Percentiles rank a stretch among this genome's conserved stretches.
These are phyloP conservation scores for Podila verticillata DNA, from an alignment of 192 early-diverging fungal species.

Conservation along the genomic window DNA sequence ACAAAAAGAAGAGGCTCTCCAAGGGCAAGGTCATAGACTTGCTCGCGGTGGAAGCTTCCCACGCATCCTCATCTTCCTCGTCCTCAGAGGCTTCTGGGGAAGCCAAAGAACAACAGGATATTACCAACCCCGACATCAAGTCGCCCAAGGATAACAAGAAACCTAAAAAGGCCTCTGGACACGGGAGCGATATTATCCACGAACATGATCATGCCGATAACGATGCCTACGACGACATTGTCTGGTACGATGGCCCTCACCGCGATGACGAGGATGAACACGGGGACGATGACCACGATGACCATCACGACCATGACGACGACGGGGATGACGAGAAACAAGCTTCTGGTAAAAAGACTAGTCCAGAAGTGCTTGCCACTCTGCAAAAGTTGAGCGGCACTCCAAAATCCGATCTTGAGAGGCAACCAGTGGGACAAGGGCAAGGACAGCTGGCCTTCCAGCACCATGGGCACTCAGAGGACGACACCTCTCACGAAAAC, in stretches of 20 bases:
- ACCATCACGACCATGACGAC: constrained; percentile 8
- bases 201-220: constrained; percentile 40
- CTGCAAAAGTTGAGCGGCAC: not conserved
- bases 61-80: not conserved
- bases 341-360: not conserved
- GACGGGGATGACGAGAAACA: constrained; percentile 12
- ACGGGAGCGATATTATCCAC: constrained; percentile 36
- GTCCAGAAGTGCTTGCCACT: constrained; percentile 10
- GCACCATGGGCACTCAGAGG: not conserved
- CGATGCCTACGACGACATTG: constrained; percentile 39
- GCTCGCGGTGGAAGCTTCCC: constrained; percentile 7
- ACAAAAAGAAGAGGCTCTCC: constrained; percentile 9
- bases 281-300: not conserved
- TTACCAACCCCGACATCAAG: not conserved
- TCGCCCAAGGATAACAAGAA: not conserved
- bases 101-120: not conserved
- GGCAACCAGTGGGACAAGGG: not conserved
- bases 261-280: constrained; percentile 50
- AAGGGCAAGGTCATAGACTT: constrained; percentile 22
- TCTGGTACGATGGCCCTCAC: constrained; percentile 41
- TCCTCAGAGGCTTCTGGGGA: not conserved
- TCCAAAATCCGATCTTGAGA: not conserved
- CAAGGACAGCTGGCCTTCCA: not conserved
- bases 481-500: not conserved
- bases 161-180: not conserved